phyloP scores from a whole-genome alignment of 306 rosid genomes.

The Lotus japonicus region DNA sequence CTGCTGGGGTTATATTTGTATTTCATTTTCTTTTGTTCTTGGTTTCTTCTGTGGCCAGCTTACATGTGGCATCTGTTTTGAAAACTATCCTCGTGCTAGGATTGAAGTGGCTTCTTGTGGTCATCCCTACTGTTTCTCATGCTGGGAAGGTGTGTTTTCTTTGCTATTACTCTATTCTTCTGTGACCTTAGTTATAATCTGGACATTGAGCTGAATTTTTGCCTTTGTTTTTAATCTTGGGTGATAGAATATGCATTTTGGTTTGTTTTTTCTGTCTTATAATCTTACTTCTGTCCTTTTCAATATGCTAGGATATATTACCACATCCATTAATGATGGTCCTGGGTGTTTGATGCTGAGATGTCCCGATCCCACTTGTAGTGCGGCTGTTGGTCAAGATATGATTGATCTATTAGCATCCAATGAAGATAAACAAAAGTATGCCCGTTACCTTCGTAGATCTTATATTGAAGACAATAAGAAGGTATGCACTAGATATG shows the following conservation, averaged over 20 bases:
- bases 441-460: slow-evolving; percentile 69
- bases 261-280: not conserved
- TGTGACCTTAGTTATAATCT: not conserved
- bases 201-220: not conserved
- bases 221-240: not conserved
- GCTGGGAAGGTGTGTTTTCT: slow-evolving; percentile 53
- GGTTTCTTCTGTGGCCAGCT: slow-evolving; percentile 31
- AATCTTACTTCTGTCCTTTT: not conserved
- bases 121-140: slow-evolving; percentile 64
- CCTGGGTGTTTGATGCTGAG: slow-evolving; percentile 89
- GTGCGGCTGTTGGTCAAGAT: slow-evolving; percentile 75
- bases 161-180: slow-evolving; percentile 7
- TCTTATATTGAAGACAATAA: slow-evolving; percentile 90
- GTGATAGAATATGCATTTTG: slow-evolving; percentile 14
- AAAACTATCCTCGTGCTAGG: slow-evolving; percentile 34
- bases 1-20: not conserved
- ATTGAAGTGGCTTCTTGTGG: slow-evolving; percentile 64
- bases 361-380: slow-evolving; percentile 92
- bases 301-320: slow-evolving; percentile 49
- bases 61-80: slow-evolving; percentile 78
- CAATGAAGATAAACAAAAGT: slow-evolving; percentile 60
- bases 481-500: slow-evolving; percentile 47
- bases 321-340: slow-evolving; percentile 83
- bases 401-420: slow-evolving; percentile 56
- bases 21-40: not conserved